Base-by-base conservation (phyloP, 306 rosid genomes). In the Rosa rugosa region DNA sequence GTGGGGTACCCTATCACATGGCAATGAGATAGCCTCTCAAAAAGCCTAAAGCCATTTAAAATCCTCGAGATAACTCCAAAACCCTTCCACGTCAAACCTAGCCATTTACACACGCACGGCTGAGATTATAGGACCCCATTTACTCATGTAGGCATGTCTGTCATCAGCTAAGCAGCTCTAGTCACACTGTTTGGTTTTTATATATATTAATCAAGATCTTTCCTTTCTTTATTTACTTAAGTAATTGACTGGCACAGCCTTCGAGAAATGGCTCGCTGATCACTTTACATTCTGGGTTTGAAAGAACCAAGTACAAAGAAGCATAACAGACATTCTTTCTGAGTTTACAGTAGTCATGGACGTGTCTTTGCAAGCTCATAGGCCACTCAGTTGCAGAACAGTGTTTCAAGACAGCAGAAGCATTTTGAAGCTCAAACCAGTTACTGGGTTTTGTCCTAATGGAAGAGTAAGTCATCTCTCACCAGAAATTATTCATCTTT, bases 361-460 rank as follows among this genome's bases (percentile, higher is more conserved):
- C 53, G 65, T 85, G 77, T 81, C 88, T 46, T 56, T 91, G 83
- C 89, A 83, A 42, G 82, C 83, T 11, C 88, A 83, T 31, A 77
- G 76, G 80, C 78, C 87, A 40, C 53, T 81, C 73, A 77, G 78
- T 54, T 83, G 83, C 80, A 71, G 88, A 80, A 81, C 84, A 1
- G 78, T 62, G 57, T 86, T 89, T 44, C 86, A 72, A 12, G 68
- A 76, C 41, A 86, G 69, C 40, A 68, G 87, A 74, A 73, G 57
- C 77, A 60, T 56, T 84, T 72, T 87, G 45, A 87, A 83, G 81
- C 77, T 84, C 67, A 84, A 76, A 13, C 87, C 88, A 5, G 80
- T 85, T 75, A 49, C 62, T 75, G 87, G 89, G 53, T 79, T 80
- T 38, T 84, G 79, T 72, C 84, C 86, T 44, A 65, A 68, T 77